Base-by-base conservation (phyloP, 1,284 basidiomycete species). In the Singerocomus inundabilis region DNA sequence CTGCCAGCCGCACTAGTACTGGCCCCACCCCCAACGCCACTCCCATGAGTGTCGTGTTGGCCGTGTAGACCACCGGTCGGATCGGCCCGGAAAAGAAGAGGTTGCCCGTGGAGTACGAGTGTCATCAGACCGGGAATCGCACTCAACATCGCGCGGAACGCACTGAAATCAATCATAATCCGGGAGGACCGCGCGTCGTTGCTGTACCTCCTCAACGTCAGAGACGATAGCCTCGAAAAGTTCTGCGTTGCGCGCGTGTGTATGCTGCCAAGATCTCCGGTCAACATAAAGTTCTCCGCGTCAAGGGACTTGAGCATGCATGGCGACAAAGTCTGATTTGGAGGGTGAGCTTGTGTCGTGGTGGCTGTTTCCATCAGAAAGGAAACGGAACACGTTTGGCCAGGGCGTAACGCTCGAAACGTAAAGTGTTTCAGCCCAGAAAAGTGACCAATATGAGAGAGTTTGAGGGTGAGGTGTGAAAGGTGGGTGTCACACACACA, bases 361-460 rank as follows among this genome's bases (percentile, higher is more conserved):
- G 45, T 46, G 36, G 59, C 40, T 1, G 30, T 32, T 25, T 56
- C 54, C 49, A 47, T 63, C 38, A 64, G 44, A 54, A 64, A 67
- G 29, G 61, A 51, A 24, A 60, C 34, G 16, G 63, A 47, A 36
- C 63, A 69, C 1, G 55, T 67, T 18, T 64, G 63, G 29, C 67
- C 63, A 13, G 67, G 65, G 9, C 62, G 61, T 11, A 61, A 33
- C n/a, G 67, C 65, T n/a, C 62, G 59, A 46, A 64, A 64, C 16
- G 55, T 51, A 29, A 68, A 66, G 47, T 64, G 57, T 29, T 56
- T 66, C 50, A 64, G 54, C 24, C 54, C 45, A 5, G 63, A 38
- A 43, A 67, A 55, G 32, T 48, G 44, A 5, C 52, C 29, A 4
- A 49, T 16, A 1, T 64, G 59, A 11, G 61, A 49, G 8, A 64